Conservation (phyloP, 2,329 filamentous ascomycete species). For the Elsinoe fawcettii region DNA sequence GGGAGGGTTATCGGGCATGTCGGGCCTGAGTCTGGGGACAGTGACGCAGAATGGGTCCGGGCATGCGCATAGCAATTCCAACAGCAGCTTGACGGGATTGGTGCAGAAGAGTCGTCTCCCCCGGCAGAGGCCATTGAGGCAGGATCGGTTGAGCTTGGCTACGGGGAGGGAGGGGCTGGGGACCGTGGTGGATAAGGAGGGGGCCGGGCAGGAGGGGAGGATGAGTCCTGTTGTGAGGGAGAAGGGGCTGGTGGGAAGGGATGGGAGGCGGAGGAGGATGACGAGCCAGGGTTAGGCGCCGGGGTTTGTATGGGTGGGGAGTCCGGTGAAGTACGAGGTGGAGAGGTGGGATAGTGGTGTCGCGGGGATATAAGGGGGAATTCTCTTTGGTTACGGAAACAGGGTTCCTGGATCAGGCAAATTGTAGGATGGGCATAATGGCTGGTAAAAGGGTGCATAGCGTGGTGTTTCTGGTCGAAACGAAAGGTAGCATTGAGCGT, state of each 20-base stretch:
- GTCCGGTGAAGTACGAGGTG: neutral
- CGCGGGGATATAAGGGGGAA: neutral
- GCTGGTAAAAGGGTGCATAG: slow-evolving; percentile 5
- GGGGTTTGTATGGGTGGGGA: neutral
- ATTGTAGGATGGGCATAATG: neutral
- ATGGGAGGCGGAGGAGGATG: slow-evolving; percentile 14
- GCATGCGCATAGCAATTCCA: slow-evolving; percentile 8
- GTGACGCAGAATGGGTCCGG: neutral
- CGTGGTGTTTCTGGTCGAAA: neutral
- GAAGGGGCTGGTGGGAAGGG: neutral
- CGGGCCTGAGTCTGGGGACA: neutral
- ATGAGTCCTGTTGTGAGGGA: slow-evolving; percentile 13
- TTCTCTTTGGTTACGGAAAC: neutral
- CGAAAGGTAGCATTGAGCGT: slow-evolving; percentile 2
- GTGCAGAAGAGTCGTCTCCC: slow-evolving; percentile 11
- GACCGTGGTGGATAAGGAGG: slow-evolving; percentile 2
- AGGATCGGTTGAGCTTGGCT: slow-evolving; percentile 3
- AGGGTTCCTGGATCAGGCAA: neutral
- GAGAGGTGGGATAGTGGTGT: neutral
- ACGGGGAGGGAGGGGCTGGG: neutral
- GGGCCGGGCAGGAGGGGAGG: neutral
- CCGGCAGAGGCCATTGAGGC: slow-evolving; percentile 7
- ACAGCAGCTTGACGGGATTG: neutral
- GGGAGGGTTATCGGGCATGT: neutral
- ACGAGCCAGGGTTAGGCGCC: slow-evolving; percentile 13